phyloP scores from a whole-genome alignment of 345 rosid genomes.

The Syzygium aromaticum region DNA sequence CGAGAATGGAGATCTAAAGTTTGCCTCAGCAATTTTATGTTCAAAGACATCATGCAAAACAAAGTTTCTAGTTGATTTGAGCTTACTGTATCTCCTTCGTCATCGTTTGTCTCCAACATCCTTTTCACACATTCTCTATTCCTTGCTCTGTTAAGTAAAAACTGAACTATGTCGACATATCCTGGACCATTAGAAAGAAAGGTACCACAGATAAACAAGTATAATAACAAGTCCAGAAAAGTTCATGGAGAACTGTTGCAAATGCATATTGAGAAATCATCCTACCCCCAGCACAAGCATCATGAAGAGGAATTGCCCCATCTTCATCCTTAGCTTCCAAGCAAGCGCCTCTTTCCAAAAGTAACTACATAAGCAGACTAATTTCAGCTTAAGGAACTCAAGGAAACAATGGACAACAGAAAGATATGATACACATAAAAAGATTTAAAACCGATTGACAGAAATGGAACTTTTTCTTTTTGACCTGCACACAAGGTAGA shows the following conservation, averaged over 20 bases:
- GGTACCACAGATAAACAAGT: not conserved
- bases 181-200: conserved; percentile 26
- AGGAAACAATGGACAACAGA: not conserved
- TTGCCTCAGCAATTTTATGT: not conserved
- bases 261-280: not conserved
- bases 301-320: conserved; percentile 90
- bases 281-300: conserved; percentile 89
- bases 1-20: not conserved
- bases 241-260: not conserved
- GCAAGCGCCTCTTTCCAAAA: conserved; percentile 78
- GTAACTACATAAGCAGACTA: conserved; percentile 35
- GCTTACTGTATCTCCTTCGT: conserved; percentile 56
- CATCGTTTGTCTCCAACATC: conserved; percentile 66
- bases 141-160: conserved; percentile 49
- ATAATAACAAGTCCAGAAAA: not conserved
- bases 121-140: conserved; percentile 38
- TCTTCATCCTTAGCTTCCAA: conserved; percentile 87
- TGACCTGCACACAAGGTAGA: conserved; percentile 78
- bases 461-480: not conserved
- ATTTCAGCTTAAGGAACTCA: not conserved
- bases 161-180: conserved; percentile 51
- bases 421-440: not conserved
- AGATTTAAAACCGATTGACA: not conserved
- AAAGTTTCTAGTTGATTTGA: not conserved
- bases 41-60: not conserved